Percentiles rank a stretch among this genome's conserved stretches.
These are phyloP conservation scores for Mycena albidolilacea DNA, from an alignment of 768 basidiomycete species.

Conservation along the genomic window DNA sequence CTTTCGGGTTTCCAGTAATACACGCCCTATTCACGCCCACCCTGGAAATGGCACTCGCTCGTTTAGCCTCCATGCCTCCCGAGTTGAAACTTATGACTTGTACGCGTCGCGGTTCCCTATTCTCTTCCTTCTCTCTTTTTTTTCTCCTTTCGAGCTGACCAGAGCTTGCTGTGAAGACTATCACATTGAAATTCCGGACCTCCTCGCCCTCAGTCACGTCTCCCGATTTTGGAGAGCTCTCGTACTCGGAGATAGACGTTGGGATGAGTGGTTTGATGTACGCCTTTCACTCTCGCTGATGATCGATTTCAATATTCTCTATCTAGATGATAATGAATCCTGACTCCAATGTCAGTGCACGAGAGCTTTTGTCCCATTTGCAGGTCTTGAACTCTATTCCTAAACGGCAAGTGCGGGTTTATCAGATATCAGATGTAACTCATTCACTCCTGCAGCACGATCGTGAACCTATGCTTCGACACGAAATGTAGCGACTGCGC, in stretches of 20 bases:
- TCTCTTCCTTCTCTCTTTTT: no score
- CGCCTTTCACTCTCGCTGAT: background rate
- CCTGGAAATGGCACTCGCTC: slow-evolving; percentile 3
- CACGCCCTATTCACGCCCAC: background rate
- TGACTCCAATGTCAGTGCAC: background rate
- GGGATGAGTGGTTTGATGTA: slow-evolving; percentile 11
- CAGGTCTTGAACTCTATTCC: background rate
- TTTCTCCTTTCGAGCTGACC: no score
- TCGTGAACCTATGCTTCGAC: slow-evolving; percentile 22
- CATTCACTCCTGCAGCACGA: background rate
- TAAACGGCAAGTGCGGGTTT: background rate
- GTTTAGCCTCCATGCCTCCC: background rate
- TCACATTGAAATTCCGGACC: background rate
- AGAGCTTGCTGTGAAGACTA: background rate
- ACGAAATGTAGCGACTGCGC: slow-evolving; percentile 11
- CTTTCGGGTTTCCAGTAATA: no score
- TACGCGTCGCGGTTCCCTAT: background rate
- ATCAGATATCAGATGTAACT: no score
- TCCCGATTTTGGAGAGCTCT: slow-evolving; percentile 15
- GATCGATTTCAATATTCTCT: background rate
- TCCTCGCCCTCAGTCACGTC: slow-evolving; percentile 14
- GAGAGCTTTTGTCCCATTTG: background rate
- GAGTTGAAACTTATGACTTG: slow-evolving; percentile 16
- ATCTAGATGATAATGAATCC: slow-evolving; percentile 15
- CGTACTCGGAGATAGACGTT: slow-evolving; percentile 8